These are phyloP conservation scores for Styphnolobium japonicum DNA, from an alignment of 306 rosid species.

Conservation along the genomic window DNA sequence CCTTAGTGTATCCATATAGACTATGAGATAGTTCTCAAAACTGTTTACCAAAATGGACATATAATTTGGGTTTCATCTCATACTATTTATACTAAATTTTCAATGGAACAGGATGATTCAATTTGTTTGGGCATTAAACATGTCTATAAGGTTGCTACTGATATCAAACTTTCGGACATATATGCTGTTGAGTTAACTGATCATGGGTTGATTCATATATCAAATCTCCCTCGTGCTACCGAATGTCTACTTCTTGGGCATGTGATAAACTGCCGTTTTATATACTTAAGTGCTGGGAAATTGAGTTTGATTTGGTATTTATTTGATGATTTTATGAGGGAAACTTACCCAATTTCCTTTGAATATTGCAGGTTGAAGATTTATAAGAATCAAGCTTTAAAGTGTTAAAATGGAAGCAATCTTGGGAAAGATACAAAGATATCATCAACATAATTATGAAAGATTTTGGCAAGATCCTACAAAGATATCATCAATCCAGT, in stretches of 20 bases:
- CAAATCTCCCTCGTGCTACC: conserved; percentile 43
- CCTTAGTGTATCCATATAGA: neutral
- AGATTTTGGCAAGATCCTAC: no score
- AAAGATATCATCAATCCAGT: no score
- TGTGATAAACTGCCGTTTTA: no score
- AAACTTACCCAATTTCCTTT: no score
- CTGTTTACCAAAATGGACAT: neutral
- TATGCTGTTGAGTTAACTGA: conserved; percentile 62
- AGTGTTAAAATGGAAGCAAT: no score
- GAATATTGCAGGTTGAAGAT: no score
- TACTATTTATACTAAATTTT: conserved; percentile 18
- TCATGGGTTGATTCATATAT: conserved; percentile 43
- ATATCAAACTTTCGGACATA: conserved; percentile 61
- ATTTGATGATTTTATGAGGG: no score
- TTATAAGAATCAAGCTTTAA: no score
- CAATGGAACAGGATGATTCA: conserved; percentile 60
- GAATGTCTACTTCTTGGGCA: conserved; percentile 40
- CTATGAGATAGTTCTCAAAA: neutral
- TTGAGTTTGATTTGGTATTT: no score
- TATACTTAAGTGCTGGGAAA: no score
- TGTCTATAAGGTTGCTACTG: conserved; percentile 43
- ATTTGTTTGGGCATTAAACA: conserved; percentile 61
- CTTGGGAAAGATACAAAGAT: no score
- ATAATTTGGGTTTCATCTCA: neutral
- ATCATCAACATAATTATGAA: no score